Evolutionary conservation across 2,329 filamentous ascomycete species (phyloP).

Genomic region (Lachnellula suecica): DNA sequence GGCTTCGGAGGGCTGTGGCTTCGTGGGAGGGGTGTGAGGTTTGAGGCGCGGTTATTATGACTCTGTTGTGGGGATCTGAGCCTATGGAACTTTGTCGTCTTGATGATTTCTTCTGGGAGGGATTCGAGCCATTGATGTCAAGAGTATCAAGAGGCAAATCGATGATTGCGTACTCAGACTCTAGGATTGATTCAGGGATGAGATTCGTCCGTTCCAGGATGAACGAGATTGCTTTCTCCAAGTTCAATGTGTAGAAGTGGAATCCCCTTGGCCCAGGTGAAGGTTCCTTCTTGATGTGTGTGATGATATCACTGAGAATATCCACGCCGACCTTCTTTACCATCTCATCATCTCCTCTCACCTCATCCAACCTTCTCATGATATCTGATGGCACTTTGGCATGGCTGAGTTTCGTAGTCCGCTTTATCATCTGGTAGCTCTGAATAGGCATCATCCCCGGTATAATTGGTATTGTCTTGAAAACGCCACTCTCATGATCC

Average conservation of each 20-base stretch:
- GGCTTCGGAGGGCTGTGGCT: constrained; percentile 72
- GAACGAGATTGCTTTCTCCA: constrained; percentile 94
- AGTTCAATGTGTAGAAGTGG: constrained; percentile 95
- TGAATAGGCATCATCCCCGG: constrained; percentile 97
- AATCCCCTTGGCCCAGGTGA: constrained; percentile 71
- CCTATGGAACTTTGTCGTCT: constrained; percentile 57
- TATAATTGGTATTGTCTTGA: constrained; percentile 86
- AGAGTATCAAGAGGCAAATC: constrained; percentile 44
- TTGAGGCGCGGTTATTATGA: constrained; percentile 71
- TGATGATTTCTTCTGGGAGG: constrained; percentile 22
- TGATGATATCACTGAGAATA: constrained; percentile 80
- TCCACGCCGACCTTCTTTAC: constrained; percentile 80
- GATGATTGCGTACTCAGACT: constrained; percentile 36
- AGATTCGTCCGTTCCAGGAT: constrained; percentile 84
- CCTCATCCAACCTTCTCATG: constrained; percentile 66
- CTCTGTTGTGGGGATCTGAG: constrained; percentile 81
- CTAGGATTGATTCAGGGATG: constrained; percentile 60
- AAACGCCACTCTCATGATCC: constrained; percentile 78
- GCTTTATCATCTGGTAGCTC: constrained; percentile 91
- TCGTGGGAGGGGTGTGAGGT: constrained; percentile 65
- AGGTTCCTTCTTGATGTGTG: constrained; percentile 67
- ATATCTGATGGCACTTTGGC: constrained; percentile 74
- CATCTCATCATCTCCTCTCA: constrained; percentile 77
- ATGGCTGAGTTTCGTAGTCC: constrained; percentile 93
- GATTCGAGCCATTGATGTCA: constrained; percentile 47